Base-by-base conservation (phyloP, 257 asterid species). In the Plantago elongata region DNA sequence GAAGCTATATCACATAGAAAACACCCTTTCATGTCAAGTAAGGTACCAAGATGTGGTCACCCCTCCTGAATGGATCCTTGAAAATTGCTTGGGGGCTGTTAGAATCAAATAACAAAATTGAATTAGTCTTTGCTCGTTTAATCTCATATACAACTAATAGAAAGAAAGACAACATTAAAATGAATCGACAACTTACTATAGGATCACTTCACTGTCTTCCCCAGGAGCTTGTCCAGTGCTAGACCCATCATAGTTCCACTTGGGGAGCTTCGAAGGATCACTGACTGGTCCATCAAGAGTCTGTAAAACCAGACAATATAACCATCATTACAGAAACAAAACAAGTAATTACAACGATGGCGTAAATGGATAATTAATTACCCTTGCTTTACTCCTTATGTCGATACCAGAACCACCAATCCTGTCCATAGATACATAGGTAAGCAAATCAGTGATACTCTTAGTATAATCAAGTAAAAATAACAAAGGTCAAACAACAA, bases 71-170 rank as follows among this genome's bases (percentile, higher is more conserved):
- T 27, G 84, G 86, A n/a, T 83, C 89, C 43, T 61, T 75, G 78
- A 79, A 79, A 46, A 80, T 79, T 52, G 89, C 86, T 66, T 77
- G 89, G 42, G 89, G 86, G 0, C 84, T 83, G 67, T 69, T 52
- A 1, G 43, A 74, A 60, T 57, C 37, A 46, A 16, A 65, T 56
- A 48, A 29, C 1, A 27, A 51, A 13, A 47, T 4, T 1, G 50
- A 37, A 58, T 58, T 48, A 57, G 42, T 10, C 15, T 11, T 40
- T 51, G 51, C 11, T 1, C 60, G 2, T 13, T 5, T 7, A 9
- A 51, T 1, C 15, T 6, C 16, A 42, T 7, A 45, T 30, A 40
- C 5, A 22, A 22, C 27, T 22, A 22, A 17, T 38, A 11, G 11
- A 13, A 30, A 7, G 16, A 15, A n/a, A 9, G 4, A 64, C 9